These are phyloP conservation scores for Eimeria maxima DNA, from an alignment of 169 alveolate genomes.

Conservation along the genomic window DNA sequence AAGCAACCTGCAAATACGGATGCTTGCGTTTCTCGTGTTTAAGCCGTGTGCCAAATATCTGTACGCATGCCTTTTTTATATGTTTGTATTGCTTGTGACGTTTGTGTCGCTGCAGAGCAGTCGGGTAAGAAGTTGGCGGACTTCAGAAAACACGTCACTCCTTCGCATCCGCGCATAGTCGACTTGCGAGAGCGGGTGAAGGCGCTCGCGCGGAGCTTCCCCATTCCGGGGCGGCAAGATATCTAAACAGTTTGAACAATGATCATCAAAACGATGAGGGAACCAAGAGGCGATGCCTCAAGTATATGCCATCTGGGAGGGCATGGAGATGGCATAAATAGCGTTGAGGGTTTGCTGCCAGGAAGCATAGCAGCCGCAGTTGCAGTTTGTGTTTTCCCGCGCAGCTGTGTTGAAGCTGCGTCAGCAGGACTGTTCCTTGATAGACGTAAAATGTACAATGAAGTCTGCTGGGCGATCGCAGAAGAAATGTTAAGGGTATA, in stretches of 20 bases:
- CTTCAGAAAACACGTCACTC: conserved; percentile 70
- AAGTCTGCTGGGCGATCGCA: not conserved
- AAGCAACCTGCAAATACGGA: not conserved
- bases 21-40: not conserved
- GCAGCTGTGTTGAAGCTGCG: not conserved
- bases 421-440: not conserved
- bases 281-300: not conserved
- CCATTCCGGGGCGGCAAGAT: conserved; percentile 78
- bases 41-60: not conserved
- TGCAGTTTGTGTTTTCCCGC: not conserved
- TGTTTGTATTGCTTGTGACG: not conserved
- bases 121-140: conserved; percentile 81
- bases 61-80: not conserved
- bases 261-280: not conserved
- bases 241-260: conserved; percentile 7
- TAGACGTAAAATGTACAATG: not conserved
- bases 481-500: not conserved
- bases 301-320: not conserved
- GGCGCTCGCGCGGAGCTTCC: conserved; percentile 61
- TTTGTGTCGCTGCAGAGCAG: conserved; percentile 24
- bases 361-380: not conserved
- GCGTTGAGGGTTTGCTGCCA: not conserved
- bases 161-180: conserved; percentile 58
- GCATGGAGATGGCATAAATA: not conserved
- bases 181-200: conserved; percentile 39